Base-by-base conservation (phyloP, 2,329 filamentous ascomycete species). In the Phialocephala sp. region DNA sequence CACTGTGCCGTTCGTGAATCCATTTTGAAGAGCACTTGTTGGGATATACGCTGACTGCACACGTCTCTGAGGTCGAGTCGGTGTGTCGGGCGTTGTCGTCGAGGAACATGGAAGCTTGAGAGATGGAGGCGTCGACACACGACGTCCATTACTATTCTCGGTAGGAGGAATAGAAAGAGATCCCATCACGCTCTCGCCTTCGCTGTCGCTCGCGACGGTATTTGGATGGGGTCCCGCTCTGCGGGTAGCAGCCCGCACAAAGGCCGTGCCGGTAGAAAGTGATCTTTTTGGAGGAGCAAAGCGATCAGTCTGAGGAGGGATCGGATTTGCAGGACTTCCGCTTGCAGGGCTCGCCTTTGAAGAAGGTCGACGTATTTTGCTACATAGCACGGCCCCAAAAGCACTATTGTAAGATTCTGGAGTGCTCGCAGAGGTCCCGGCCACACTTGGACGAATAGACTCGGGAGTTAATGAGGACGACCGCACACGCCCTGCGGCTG, bases 221-320 rank as follows among this genome's bases (percentile, higher is more conserved):
- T 68, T 73, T n/a, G 65, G 66, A 9, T 67, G 47, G 57, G 62
- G 70, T 3, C 62, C 62, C 14, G 64, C 66, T 60, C 68, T 70
- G 20, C 74, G 72, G 24, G 72, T 71, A 41, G 71, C 67, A 43
- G 68, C 70, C 27, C 73, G 71, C 75, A 84, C 79, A 60, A 81
- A 84, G 4, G 81, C 80, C 1, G 80, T 79, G 0, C 83, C 83
- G 0, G 80, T 80, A 50, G 82, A 84, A 3, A 80, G 79, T 1
- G 81, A 77, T 27, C 82, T 77, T 37, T 77, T 79, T 27, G 81
- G 80, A 8, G 60, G 14, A n/a, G 62, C 24, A 12, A n/a, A 52
- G 22, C 57, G 47, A 27, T 74, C 73, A 5, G 59, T 32, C 22
- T 64, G 70, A 37, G 70, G 6, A 32, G 27, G 27, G 3, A 32